phyloP scores from a whole-genome alignment of 2,329 filamentous ascomycete species.

The Westerdykella sp. region DNA sequence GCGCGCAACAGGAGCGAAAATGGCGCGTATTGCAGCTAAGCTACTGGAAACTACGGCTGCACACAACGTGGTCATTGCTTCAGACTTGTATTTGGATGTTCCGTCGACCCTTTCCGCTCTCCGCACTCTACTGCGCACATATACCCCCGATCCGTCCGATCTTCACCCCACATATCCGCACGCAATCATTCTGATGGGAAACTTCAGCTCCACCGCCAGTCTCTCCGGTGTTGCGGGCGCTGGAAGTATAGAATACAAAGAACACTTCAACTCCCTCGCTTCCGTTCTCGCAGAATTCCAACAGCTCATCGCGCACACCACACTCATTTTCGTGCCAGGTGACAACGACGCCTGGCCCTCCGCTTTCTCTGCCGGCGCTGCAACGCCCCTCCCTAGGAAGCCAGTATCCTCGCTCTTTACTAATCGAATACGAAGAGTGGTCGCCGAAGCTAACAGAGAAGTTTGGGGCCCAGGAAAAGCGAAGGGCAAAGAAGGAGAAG shows the following conservation, averaged over 20 bases:
- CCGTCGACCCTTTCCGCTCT: constrained; percentile 76
- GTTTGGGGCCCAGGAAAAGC: constrained; percentile 41
- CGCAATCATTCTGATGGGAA: constrained; percentile 76
- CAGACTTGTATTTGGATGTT: constrained; percentile 80
- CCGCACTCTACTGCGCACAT: constrained; percentile 68
- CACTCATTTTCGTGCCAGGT: constrained; percentile 88
- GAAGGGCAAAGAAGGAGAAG: constrained; percentile 57
- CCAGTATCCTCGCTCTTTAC: constrained; percentile 85
- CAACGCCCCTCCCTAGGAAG: constrained; percentile 62
- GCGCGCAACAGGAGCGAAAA: constrained; percentile 71
- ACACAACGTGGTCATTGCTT: constrained; percentile 64
- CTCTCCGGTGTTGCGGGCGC: constrained; percentile 61
- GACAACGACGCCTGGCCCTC: constrained; percentile 98
- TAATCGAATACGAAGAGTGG: constrained; percentile 72
- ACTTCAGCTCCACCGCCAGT: constrained; percentile 60
- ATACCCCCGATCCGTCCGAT: constrained; percentile 53
- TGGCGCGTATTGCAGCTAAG: constrained; percentile 72
- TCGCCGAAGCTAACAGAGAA: constrained; percentile 71
- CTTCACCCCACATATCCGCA: constrained; percentile 61
- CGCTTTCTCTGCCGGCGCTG: constrained; percentile 70
- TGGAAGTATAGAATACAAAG: constrained; percentile 93
- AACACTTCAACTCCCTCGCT: constrained; percentile 85
- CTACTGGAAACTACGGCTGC: constrained; percentile 46
- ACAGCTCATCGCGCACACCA: constrained; percentile 67
- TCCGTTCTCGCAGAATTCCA: constrained; percentile 78